Evolutionary conservation across 2,329 filamentous ascomycete genomes (phyloP), one percentile per base, ranked within the genome.

Genomic region (Plectosphaerella cucumerina): DNA sequence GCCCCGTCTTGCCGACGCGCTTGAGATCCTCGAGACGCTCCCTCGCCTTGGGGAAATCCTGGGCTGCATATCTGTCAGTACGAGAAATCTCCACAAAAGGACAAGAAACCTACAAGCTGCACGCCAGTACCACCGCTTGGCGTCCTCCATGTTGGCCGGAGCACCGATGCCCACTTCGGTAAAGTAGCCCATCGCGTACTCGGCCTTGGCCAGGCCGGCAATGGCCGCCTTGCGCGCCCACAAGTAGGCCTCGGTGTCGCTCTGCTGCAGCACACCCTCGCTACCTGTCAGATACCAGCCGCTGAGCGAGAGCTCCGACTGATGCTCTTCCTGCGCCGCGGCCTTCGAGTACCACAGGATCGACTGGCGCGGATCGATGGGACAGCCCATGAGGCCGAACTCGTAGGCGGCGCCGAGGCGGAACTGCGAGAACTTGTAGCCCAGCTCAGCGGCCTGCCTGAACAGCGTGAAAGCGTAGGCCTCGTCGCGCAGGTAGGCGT

Each of bases 171-270:
- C 94, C 46, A 94, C 86, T 70, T 99, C 94, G 1, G 90, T 95
- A 65, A 96, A 97, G 70, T 97, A 97, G 0, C 94, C 94, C 88
- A 99, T 96, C 0, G 93, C 94, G 70, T 97, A 97, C 72, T 97
- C 89, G 0, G 94, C 94, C 75, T 97, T 99, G 8, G 90, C 85
- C 35, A 97, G 71, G 3, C 93, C 91, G 4, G 90, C 88, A 56
- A 86, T 83, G 1, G 94, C 94, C 2, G 94, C 93, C 70, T 97
- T 97, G 20, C 93, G 80, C 11, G 94, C 93, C 94, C 94, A 99
- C 2, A 99, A 80, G 66, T 97, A 99, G 1, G 94, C 94, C 67
- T 99, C 94, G 0, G 90, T 95, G 61, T 99, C 94, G 65, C 86
- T 96, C 68, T 97, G 93, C 61, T 89, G 84, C 49, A 99, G 72